Percentiles rank a stretch among this genome's conserved stretches.
Evolutionary conservation across 2,329 filamentous ascomycete species (phyloP).

Genomic region (Huntiella bhutanensis): DNA sequence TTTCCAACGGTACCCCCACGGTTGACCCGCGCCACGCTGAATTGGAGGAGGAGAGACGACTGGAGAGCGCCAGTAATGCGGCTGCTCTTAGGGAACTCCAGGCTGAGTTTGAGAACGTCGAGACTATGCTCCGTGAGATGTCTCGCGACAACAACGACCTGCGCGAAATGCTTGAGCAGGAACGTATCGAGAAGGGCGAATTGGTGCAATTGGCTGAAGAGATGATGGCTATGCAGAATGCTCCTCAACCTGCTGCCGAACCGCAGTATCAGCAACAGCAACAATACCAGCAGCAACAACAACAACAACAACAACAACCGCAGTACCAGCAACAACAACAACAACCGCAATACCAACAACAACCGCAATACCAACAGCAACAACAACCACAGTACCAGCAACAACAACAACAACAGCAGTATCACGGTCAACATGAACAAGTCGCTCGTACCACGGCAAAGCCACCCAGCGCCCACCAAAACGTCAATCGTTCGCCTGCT

Average conservation of each 20-base stretch:
- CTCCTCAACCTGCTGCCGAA: slow-evolving; percentile 14
- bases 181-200: slow-evolving; percentile 69
- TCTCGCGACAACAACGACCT: slow-evolving; percentile 51
- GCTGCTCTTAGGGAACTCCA: slow-evolving; percentile 50
- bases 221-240: slow-evolving; percentile 53
- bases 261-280: slow-evolving; percentile 5
- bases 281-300: slow-evolving; percentile 11
- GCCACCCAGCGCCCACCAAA: slow-evolving; percentile 7
- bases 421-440: slow-evolving; percentile 14
- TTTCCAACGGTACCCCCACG: background rate
- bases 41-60: slow-evolving; percentile 37
- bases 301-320: slow-evolving; percentile 9
- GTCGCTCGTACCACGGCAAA: slow-evolving; percentile 12
- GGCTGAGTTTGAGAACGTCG: slow-evolving; percentile 56
- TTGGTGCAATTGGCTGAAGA: slow-evolving; percentile 66
- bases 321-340: slow-evolving; percentile 1
- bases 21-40: slow-evolving; percentile 25
- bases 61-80: slow-evolving; percentile 31
- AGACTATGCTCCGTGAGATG: slow-evolving; percentile 51
- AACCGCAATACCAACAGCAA: slow-evolving; percentile 9
- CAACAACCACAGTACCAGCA: slow-evolving; percentile 6
- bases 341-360: slow-evolving; percentile 11
- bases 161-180: slow-evolving; percentile 46
- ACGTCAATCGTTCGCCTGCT: slow-evolving; percentile 14
- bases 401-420: slow-evolving; percentile 9